phyloP scores from a whole-genome alignment of 1,284 basidiomycete species.

The Ganoderma lucidum region DNA sequence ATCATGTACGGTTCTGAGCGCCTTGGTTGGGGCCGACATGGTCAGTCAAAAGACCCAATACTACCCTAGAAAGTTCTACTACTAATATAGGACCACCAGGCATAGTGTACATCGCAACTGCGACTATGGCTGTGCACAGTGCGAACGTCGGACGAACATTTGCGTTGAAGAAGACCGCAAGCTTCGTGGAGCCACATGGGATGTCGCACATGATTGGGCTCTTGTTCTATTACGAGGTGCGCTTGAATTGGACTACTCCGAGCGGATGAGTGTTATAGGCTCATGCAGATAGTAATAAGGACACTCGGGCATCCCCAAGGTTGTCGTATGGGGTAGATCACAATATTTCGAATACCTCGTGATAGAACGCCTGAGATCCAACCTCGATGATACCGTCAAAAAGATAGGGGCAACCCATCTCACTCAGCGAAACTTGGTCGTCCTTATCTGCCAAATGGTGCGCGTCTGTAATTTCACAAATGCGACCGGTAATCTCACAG shows the following conservation, averaged over 20 bases:
- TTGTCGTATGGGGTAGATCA: not conserved
- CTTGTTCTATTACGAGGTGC: not conserved
- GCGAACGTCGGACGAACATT: not conserved
- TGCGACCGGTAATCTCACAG: not conserved
- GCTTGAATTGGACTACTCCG: not conserved
- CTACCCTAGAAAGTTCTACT: no score
- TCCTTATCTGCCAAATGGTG: not conserved
- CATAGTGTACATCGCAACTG: not conserved
- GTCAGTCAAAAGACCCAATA: not conserved
- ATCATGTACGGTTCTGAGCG: not conserved
- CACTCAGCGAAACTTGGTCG: not conserved
- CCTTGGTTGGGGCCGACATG: not conserved
- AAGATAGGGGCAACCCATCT: not conserved
- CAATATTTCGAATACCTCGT: not conserved
- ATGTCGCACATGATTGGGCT: not conserved
- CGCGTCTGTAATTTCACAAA: not conserved
- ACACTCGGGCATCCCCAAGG: not conserved
- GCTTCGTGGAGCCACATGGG: not conserved
- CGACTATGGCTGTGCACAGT: not conserved
- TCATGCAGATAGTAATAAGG: not conserved
- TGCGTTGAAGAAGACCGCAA: not conserved
- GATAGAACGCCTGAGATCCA: not conserved
- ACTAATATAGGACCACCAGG: not conserved
- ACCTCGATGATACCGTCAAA: not conserved
- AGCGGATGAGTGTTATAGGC: not conserved